Percentiles rank a stretch among this genome's conserved stretches.
phyloP scores from a whole-genome alignment of 352 stramenopile species.

The Globisporangium camurandrum region DNA sequence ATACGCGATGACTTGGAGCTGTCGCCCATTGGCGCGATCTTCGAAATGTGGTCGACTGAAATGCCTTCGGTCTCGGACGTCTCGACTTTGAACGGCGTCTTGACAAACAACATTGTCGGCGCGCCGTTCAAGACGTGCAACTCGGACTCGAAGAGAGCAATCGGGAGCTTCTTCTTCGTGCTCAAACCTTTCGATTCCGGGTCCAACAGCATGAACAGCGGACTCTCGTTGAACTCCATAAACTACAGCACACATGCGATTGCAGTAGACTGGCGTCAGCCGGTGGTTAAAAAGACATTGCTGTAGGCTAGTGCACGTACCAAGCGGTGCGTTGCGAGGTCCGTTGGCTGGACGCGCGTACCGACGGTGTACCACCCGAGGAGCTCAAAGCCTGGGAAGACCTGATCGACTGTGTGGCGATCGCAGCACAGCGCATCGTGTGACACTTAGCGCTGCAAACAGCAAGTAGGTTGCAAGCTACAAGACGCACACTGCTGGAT shows the following conservation, averaged over 20 bases:
- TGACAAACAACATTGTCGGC: constrained; percentile 87
- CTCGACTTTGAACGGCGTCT: constrained; percentile 82
- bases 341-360: constrained; percentile 52
- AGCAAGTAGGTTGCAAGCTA: neutral
- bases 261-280: neutral
- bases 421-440: no score
- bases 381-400: constrained; percentile 84
- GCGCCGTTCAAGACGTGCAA: constrained; percentile 77
- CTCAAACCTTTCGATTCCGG: constrained; percentile 44
- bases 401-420: constrained; percentile 47
- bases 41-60: constrained; percentile 85
- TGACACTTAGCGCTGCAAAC: no score
- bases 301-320: constrained; percentile 17
- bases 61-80: constrained; percentile 85
- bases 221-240: constrained; percentile 85
- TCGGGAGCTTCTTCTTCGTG: constrained; percentile 85
- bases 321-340: constrained; percentile 69
- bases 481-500: constrained; percentile 68
- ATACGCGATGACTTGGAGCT: constrained; percentile 66
- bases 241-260: constrained; percentile 29
- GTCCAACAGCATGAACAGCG: constrained; percentile 75
- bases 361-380: constrained; percentile 87
- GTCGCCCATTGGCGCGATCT: constrained; percentile 68
- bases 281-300: neutral
- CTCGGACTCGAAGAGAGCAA: constrained; percentile 82